Conservation (phyloP, 2,329 filamentous ascomycete species). For the Westerdykella aurantiaca region DNA sequence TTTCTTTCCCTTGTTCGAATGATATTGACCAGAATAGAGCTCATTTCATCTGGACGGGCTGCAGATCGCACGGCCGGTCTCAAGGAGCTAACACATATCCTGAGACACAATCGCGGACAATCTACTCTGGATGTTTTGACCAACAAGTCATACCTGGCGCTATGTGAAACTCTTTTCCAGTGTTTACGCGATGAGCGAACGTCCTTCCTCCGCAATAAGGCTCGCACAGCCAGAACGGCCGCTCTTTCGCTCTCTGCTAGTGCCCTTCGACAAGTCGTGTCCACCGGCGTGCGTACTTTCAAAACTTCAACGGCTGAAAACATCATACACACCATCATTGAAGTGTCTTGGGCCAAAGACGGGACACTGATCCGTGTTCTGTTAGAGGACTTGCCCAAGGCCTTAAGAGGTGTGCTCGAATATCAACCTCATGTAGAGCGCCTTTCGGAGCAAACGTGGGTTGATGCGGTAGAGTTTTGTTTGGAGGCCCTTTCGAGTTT, state of each 20-base stretch:
- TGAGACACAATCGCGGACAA: constrained; percentile 48
- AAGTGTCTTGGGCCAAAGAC: constrained; percentile 60
- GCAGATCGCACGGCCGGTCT: constrained; percentile 49
- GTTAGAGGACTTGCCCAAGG: constrained; percentile 70
- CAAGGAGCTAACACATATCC: constrained; percentile 51
- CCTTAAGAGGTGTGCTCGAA: constrained; percentile 63
- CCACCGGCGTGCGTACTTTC: constrained; percentile 62
- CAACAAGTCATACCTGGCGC: constrained; percentile 73
- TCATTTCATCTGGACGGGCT: constrained; percentile 22
- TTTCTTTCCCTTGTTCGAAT: background rate
- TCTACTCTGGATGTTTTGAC: constrained; percentile 47
- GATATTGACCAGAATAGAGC: constrained; percentile 19
- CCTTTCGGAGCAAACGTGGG: constrained; percentile 64
- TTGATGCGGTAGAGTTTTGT: constrained; percentile 64
- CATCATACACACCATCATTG: constrained; percentile 73
- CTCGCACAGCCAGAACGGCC: constrained; percentile 30
- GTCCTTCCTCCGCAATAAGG: constrained; percentile 48
- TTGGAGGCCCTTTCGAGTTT: constrained; percentile 51
- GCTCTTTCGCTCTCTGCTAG: constrained; percentile 63
- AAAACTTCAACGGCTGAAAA: constrained; percentile 72
- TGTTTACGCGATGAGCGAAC: constrained; percentile 63
- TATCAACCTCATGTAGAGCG: constrained; percentile 76
- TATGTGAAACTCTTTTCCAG: constrained; percentile 76
- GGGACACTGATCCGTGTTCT: constrained; percentile 64
- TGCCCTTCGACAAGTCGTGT: constrained; percentile 65